Evolutionary conservation across 768 basidiomycete species (phyloP).

Genomic region (Cyclocybe cylindracea): DNA sequence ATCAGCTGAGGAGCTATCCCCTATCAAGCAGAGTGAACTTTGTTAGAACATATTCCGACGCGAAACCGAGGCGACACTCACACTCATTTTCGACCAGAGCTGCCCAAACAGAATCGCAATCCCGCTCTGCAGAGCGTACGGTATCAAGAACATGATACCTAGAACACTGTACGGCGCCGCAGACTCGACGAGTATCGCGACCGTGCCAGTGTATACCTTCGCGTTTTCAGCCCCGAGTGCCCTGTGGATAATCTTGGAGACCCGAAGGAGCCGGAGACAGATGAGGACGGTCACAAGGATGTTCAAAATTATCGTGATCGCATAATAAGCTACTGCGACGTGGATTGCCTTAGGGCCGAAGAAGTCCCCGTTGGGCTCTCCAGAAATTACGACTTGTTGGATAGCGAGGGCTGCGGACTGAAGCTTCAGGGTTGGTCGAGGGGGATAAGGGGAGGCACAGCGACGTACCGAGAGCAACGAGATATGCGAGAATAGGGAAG

Average conservation of each 20-base stretch:
- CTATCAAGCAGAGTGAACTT: not conserved
- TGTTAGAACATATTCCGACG: not conserved
- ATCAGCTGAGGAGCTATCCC: conserved; percentile 5
- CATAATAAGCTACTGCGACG: conserved; percentile 39
- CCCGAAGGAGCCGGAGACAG: conserved; percentile 33
- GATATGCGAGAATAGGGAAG: conserved; percentile 22
- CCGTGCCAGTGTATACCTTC: conserved; percentile 34
- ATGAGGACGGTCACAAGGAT: conserved; percentile 41
- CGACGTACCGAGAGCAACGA: conserved; percentile 24
- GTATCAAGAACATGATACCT: conserved; percentile 36
- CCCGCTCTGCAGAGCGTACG: conserved; percentile 32
- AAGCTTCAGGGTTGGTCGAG: not conserved
- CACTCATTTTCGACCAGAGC: conserved; percentile 41
- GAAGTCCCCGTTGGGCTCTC: conserved; percentile 36
- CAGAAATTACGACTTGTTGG: conserved; percentile 34
- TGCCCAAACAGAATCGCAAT: conserved; percentile 35
- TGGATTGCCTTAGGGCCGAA: conserved; percentile 33
- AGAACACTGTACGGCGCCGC: conserved; percentile 37
- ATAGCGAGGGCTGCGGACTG: conserved; percentile 33
- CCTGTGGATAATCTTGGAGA: conserved; percentile 23
- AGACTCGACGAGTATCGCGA: conserved; percentile 38
- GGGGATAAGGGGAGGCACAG: not conserved
- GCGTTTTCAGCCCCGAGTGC: conserved; percentile 30
- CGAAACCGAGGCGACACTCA: conserved; percentile 14
- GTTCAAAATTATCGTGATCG: conserved; percentile 40